Percentiles rank a stretch among this genome's conserved stretches.
Conservation (phyloP, 768 basidiomycete genomes). For the Gymnopilus dilepis region DNA sequence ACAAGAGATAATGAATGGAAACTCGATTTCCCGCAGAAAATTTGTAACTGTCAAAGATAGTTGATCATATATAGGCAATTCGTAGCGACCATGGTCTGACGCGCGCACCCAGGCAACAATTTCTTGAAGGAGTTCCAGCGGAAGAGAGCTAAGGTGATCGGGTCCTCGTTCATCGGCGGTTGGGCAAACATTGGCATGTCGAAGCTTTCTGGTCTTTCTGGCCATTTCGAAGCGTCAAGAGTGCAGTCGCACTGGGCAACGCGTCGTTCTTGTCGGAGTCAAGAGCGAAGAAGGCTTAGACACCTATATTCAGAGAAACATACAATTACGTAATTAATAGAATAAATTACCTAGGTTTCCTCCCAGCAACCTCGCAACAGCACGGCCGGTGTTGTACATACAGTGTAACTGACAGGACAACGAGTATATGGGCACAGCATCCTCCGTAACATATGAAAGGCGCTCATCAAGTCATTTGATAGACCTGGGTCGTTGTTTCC, state of each 20-base stretch:
- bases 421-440: too few species aligned
- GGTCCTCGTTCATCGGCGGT: background rate
- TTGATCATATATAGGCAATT: background rate
- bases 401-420: too few species aligned
- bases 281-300: too few species aligned
- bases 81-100: background rate
- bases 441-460: too few species aligned
- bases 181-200: background rate
- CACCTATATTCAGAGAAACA: too few species aligned
- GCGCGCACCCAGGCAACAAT: constrained; percentile 12
- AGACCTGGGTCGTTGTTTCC: constrained; percentile 21
- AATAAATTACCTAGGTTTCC: too few species aligned
- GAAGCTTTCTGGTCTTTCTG: background rate
- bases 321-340: too few species aligned
- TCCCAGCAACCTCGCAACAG: background rate
- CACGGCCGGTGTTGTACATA: background rate
- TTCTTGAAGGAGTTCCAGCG: constrained; percentile 10
- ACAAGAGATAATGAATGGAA: background rate
- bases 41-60: background rate
- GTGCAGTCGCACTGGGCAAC: too few species aligned
- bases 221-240: background rate
- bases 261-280: too few species aligned
- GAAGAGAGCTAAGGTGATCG: background rate
- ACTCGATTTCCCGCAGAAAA: background rate
- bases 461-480: constrained; percentile 14